Percentiles rank a stretch among this genome's conserved stretches.
phyloP scores from a whole-genome alignment of 805 yeast species.

The Nakazawaea siamensis region DNA sequence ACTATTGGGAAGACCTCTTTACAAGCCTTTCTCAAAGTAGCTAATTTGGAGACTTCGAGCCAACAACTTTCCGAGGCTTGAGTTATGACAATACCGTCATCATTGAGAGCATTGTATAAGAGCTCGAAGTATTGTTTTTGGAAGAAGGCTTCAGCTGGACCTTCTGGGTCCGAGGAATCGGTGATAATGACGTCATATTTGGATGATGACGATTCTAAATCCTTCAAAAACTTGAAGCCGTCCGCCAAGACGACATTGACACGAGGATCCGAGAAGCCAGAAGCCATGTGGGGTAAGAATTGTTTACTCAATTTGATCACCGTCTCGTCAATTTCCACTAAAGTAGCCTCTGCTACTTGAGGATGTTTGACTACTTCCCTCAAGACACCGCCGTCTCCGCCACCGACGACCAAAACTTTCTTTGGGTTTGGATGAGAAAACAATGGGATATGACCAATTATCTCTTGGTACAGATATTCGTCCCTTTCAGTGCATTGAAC shows the following conservation, averaged over 20 bases:
- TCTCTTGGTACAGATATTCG: constrained; percentile 90
- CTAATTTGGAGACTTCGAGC: constrained; percentile 81
- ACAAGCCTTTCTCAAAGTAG: constrained; percentile 77
- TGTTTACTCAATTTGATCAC: constrained; percentile 67
- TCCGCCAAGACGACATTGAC: constrained; percentile 66
- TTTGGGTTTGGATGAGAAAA: constrained; percentile 71
- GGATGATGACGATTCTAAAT: constrained; percentile 27
- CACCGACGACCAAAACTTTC: constrained; percentile 81
- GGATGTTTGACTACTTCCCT: constrained; percentile 73
- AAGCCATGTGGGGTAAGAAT: constrained; percentile 73
- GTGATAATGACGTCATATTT: constrained; percentile 81
- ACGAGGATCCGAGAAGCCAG: constrained; percentile 51
- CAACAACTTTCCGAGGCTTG: constrained; percentile 89
- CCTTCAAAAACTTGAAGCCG: constrained; percentile 71
- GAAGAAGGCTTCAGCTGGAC: constrained; percentile 92
- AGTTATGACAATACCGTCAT: constrained; percentile 84
- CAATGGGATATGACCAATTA: constrained; percentile 78
- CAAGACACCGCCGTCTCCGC: constrained; percentile 94
- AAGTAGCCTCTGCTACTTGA: constrained; percentile 52
- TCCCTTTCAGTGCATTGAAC: constrained; percentile 89
- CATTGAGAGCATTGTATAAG: constrained; percentile 80
- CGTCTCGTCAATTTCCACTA: constrained; percentile 85
- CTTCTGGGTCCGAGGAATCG: constrained; percentile 93
- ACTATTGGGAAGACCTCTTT: constrained; percentile 82
- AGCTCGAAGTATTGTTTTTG: constrained; percentile 87